Evolutionary conservation across 2,329 filamentous ascomycete genomes (phyloP).

Genomic region (Colletotrichum tropicale): DNA sequence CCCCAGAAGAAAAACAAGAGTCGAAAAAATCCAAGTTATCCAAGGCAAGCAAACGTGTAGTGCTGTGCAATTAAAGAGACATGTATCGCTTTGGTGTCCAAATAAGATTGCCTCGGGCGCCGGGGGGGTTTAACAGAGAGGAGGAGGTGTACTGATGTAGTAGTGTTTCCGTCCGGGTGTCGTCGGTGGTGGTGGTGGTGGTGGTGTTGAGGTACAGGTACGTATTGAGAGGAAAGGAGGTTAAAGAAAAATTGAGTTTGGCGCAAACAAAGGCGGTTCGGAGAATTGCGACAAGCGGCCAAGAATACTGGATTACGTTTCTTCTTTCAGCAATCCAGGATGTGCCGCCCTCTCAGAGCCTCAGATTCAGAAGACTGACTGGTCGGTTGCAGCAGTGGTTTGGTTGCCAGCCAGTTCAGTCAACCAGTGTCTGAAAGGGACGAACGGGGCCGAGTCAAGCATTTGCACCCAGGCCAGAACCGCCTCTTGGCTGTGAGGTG

Average conservation of each 20-base stretch:
- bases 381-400: slow-evolving; percentile 1
- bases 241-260: slow-evolving; percentile 10
- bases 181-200: background rate
- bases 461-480: background rate
- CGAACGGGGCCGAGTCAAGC: slow-evolving; percentile 2
- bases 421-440: background rate
- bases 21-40: background rate
- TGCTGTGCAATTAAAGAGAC: background rate
- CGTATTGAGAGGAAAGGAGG: background rate
- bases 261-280: background rate
- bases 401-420: background rate
- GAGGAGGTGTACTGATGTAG: background rate
- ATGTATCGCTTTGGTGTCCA: background rate
- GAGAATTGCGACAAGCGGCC: background rate
- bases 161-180: background rate
- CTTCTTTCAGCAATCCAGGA: background rate
- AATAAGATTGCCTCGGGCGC: background rate
- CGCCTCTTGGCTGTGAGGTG: background rate
- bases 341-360: background rate
- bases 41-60: background rate
- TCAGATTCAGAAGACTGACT: background rate
- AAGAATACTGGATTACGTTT: background rate
- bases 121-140: background rate
- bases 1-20: background rate
- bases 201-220: background rate